These are phyloP conservation scores for Phycomyces blakesleeanus DNA, from an alignment of 192 early-diverging fungal species.

Conservation along the genomic window DNA sequence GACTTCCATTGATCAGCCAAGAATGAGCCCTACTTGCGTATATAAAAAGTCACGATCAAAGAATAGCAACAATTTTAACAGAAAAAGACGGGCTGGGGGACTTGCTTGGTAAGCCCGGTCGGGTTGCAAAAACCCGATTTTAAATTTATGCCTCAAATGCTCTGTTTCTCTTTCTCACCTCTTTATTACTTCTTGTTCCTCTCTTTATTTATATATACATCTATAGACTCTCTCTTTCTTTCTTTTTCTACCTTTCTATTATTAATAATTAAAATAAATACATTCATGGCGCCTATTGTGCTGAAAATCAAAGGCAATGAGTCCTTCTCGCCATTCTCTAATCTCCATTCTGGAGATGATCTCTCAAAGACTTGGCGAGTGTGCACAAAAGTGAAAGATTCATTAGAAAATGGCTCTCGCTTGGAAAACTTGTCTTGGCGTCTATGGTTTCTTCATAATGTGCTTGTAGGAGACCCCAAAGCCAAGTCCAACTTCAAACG, in stretches of 20 bases:
- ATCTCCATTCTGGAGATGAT: slow-evolving; percentile 70
- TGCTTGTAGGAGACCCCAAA: slow-evolving; percentile 47
- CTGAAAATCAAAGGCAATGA: slow-evolving; percentile 70
- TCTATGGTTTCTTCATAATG: slow-evolving; percentile 76
- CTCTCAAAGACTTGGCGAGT: slow-evolving; percentile 73
- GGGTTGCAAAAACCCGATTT: too few relatives aligned
- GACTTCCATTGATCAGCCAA: too few relatives aligned
- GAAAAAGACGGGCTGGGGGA: too few relatives aligned
- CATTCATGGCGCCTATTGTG: slow-evolving; percentile 57
- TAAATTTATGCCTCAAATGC: too few relatives aligned
- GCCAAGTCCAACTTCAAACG: slow-evolving; percentile 41
- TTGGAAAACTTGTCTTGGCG: slow-evolving; percentile 84
- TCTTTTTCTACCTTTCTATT: neutral
- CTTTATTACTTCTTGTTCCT: too few relatives aligned
- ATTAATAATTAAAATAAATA: slow-evolving; percentile 6
- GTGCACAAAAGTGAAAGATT: slow-evolving; percentile 80
- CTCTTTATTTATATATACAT: too few relatives aligned
- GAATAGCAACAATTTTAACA: too few relatives aligned
- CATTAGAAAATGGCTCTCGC: slow-evolving; percentile 74
- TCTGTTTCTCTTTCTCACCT: neutral
- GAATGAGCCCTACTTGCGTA: too few relatives aligned
- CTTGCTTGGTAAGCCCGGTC: too few relatives aligned
- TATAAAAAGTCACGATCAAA: too few relatives aligned
- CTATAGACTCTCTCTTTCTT: too few relatives aligned
- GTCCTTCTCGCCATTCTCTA: slow-evolving; percentile 62